These are phyloP conservation scores for Tephrocybe sp. DNA, from an alignment of 768 basidiomycete species.

Conservation along the genomic window DNA sequence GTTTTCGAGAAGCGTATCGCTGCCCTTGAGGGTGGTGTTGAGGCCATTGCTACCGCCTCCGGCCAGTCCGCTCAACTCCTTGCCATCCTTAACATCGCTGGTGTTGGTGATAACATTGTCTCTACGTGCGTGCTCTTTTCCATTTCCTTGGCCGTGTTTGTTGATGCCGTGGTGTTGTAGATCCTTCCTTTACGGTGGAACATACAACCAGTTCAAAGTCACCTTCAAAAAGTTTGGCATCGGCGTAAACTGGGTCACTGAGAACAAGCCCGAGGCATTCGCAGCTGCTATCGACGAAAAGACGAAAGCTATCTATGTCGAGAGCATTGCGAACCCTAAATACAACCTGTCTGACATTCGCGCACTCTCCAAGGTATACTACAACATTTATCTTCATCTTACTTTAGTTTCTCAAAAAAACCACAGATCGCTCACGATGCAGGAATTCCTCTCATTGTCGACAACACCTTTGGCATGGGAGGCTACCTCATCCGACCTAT, in stretches of 20 bases:
- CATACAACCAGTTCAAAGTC: constrained; percentile 77
- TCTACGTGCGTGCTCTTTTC: constrained; percentile 46
- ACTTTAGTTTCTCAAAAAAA: background rate
- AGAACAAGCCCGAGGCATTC: constrained; percentile 56
- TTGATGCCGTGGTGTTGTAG: constrained; percentile 25
- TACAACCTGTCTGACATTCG: constrained; percentile 64
- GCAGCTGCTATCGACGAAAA: constrained; percentile 70
- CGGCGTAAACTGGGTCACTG: constrained; percentile 61
- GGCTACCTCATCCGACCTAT: constrained; percentile 72
- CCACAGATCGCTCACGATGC: constrained; percentile 67
- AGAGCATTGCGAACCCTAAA: constrained; percentile 78
- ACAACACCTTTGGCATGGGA: constrained; percentile 78
- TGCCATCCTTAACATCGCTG: constrained; percentile 58
- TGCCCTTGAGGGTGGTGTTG: constrained; percentile 75
- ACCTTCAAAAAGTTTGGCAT: constrained; percentile 71
- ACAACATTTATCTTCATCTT: background rate
- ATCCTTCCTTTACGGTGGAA: constrained; percentile 71
- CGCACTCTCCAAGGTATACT: constrained; percentile 60
- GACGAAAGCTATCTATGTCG: constrained; percentile 75
- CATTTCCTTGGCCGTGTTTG: no score
- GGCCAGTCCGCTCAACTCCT: constrained; percentile 81
- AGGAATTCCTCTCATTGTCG: constrained; percentile 75
- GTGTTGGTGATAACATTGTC: constrained; percentile 76
- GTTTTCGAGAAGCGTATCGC: constrained; percentile 81
- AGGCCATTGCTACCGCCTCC: constrained; percentile 70